Conservation (phyloP, 1,284 basidiomycete genomes). For the Polyporus tsugae region DNA sequence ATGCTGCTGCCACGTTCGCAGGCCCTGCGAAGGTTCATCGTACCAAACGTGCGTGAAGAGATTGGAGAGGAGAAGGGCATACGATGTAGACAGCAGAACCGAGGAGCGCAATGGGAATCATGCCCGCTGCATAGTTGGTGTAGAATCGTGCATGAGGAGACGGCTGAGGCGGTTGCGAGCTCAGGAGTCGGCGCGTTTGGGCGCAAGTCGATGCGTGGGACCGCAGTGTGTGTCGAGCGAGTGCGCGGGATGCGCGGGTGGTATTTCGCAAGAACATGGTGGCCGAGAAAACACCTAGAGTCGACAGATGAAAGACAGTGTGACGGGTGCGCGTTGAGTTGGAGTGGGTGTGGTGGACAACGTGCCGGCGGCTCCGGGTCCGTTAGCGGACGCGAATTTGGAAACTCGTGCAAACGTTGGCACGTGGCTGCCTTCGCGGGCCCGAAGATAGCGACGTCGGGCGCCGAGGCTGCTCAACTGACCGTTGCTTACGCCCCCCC, state of each 20-base stretch:
- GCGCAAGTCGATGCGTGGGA: constrained; percentile 3
- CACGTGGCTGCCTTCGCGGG: constrained; percentile 26
- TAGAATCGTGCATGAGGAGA: constrained; percentile 73
- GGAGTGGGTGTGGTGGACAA: neutral
- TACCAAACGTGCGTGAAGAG: constrained; percentile 12
- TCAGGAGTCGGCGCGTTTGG: constrained; percentile 24
- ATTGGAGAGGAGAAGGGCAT: constrained; percentile 38
- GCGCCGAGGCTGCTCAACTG: constrained; percentile 14
- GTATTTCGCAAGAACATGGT: neutral
- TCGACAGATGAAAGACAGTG: neutral
- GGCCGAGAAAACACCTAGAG: constrained; percentile 1
- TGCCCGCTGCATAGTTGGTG: constrained; percentile 70
- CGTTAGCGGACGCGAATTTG: neutral
- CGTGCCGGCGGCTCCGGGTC: constrained; percentile 3
- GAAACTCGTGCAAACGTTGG: neutral
- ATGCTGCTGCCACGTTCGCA: constrained; percentile 67
- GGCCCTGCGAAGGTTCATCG: constrained; percentile 51
- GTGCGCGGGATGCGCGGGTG: constrained; percentile 11
- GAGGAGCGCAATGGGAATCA: constrained; percentile 78
- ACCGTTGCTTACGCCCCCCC: neutral
- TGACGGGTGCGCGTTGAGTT: neutral
- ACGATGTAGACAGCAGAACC: constrained; percentile 83
- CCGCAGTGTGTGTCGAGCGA: constrained; percentile 16
- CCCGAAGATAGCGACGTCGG: constrained; percentile 14
- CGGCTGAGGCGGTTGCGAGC: constrained; percentile 30